These are phyloP conservation scores for Pezizomycotina sp. DNA, from an alignment of 2,329 filamentous ascomycete genomes.

Conservation along the genomic window DNA sequence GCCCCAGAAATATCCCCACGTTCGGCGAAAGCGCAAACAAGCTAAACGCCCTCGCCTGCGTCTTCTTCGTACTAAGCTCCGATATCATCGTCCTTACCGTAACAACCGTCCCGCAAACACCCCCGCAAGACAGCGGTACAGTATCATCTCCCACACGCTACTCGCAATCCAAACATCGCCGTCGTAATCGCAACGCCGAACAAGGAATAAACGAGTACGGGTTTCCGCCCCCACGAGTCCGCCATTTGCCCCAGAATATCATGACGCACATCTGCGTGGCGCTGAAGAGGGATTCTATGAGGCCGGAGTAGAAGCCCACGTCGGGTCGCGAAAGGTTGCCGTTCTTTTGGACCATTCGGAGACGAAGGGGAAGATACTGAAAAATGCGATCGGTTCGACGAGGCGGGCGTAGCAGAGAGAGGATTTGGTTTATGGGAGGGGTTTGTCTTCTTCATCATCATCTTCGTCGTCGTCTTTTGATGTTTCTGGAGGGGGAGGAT, in stretches of 20 bases:
- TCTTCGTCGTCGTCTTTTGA: conserved; percentile 5
- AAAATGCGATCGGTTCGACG: conserved; percentile 66
- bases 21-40: conserved; percentile 64
- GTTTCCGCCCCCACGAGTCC: conserved; percentile 55
- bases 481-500: too few species aligned
- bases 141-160: conserved; percentile 55
- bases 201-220: conserved; percentile 51
- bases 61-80: conserved; percentile 52
- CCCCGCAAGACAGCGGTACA: conserved; percentile 54
- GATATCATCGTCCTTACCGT: conserved; percentile 62
- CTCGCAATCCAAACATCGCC: conserved; percentile 51
- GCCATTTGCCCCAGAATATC: conserved; percentile 54
- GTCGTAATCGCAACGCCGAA: conserved; percentile 45
- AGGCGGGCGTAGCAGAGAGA: conserved; percentile 56
- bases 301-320: conserved; percentile 62
- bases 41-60: conserved; percentile 56
- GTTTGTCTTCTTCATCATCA: conserved; percentile 31
- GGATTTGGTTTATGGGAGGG: conserved; percentile 49
- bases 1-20: conserved; percentile 56
- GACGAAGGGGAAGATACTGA: conserved; percentile 66
- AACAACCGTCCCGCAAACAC: conserved; percentile 55
- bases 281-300: conserved; percentile 60
- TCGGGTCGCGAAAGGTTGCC: conserved; percentile 46
- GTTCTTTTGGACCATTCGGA: conserved; percentile 58
- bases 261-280: conserved; percentile 62